Conservation (phyloP, 1,139 yeast species). For the Yamadazyma sp. region DNA sequence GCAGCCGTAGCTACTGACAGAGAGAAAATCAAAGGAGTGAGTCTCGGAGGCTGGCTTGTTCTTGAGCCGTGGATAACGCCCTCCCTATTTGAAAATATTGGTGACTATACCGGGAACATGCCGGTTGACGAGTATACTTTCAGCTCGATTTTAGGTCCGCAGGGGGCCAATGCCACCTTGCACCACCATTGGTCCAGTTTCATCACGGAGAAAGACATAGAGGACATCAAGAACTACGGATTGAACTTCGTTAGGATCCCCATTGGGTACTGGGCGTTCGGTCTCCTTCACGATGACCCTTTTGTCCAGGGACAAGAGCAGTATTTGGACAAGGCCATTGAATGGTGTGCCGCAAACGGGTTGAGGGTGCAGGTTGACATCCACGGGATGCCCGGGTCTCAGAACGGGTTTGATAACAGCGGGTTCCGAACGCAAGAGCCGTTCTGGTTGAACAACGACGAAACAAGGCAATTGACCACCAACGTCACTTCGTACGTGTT, state of each 20-base stretch:
- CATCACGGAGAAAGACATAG: constrained; percentile 21
- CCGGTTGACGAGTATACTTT: constrained; percentile 25
- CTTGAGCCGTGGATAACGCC: constrained; percentile 32
- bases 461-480: constrained; percentile 18
- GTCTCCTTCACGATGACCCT: constrained; percentile 19
- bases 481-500: constrained; percentile 19
- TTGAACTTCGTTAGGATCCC: constrained; percentile 26
- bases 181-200: constrained; percentile 22
- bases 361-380: constrained; percentile 23
- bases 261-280: constrained; percentile 30
- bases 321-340: constrained; percentile 24
- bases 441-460: constrained; percentile 15
- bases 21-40: constrained; percentile 21
- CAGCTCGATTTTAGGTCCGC: constrained; percentile 15
- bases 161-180: constrained; percentile 12
- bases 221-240: constrained; percentile 19
- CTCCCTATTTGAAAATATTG: constrained; percentile 19
- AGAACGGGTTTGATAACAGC: constrained; percentile 30
- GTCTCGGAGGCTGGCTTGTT: constrained; percentile 29
- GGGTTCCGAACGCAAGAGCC: constrained; percentile 18
- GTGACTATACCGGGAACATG: constrained; percentile 11
- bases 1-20: background rate
- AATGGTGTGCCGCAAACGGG: constrained; percentile 21
- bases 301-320: constrained; percentile 25
- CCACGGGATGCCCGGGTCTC: constrained; percentile 31